phyloP scores from a whole-genome alignment of 768 basidiomycete species.

The Lentinula sp. region DNA sequence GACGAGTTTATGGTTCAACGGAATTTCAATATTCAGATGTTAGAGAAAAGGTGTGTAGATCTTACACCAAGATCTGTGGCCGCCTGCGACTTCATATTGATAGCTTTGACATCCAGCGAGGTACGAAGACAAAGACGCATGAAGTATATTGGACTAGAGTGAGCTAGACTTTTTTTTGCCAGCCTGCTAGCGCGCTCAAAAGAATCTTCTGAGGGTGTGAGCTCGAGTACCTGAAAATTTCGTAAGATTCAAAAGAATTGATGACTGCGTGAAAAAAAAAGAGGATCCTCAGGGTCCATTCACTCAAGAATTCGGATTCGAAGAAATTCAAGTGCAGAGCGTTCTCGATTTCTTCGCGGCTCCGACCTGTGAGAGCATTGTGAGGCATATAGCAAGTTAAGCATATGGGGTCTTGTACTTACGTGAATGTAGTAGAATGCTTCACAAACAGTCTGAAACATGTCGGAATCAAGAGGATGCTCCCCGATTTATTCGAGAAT shows the following conservation, averaged over 20 bases:
- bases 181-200: too few relatives aligned
- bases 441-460: neutral
- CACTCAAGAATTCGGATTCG: neutral
- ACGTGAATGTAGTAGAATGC: neutral
- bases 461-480: neutral
- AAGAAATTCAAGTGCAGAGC: neutral
- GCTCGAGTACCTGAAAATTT: too few relatives aligned
- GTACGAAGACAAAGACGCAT: neutral
- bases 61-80: neutral
- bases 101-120: neutral
- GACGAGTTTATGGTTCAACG: neutral
- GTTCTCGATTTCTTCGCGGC: neutral
- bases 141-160: neutral
- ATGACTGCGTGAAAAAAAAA: too few relatives aligned
- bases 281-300: too few relatives aligned
- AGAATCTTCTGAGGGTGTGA: too few relatives aligned
- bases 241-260: too few relatives aligned
- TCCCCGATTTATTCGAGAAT: neutral
- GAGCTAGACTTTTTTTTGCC: neutral
- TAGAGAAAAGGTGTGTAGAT: neutral
- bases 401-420: neutral
- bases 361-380: neutral
- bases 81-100: neutral
- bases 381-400: neutral
- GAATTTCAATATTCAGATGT: neutral